Base-by-base conservation (phyloP, 2,329 filamentous ascomycete species). In the Alternaria infectoria region DNA sequence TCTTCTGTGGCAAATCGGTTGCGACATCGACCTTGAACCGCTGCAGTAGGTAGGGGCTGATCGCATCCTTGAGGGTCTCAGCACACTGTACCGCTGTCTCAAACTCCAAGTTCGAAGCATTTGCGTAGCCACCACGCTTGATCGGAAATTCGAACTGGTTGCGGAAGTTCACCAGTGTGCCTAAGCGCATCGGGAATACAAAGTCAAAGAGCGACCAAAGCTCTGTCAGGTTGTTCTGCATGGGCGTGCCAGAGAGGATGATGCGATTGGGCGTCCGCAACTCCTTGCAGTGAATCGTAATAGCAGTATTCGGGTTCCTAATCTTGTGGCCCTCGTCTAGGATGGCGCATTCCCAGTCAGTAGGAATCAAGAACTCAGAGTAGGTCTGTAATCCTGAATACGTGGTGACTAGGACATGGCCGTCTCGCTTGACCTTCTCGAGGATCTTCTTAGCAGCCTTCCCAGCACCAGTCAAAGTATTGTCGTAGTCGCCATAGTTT, bases 261-360 rank as follows among this genome's bases (percentile, higher is more conserved):
- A 98, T 86, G 21, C 96, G 89, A 72, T 98, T 96, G 0, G 92
- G 88, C 0, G 96, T 99, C 32, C 91, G 90, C 11, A 99, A 83
- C 78, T 97, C 93, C 77, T 99, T 99, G 85, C 93, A 97, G 69
- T 93, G 92, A 56, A 98, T 92, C 0, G 96, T 97, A 67, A 99
- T 96, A 7, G 92, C 91, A 0, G 96, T 93, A 73, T 98, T 96
- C 0, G 96, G 96, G 71, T 99, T 99, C 43, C 96, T 90, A 71
- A 99, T 99, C 80, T 97, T 97, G 81, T 99, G 96, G 4, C 96
- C 96, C 83, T 99, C 96, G 64, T 99, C 96, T 6, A 99, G 86
- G 11, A 98, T 92, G 11, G 93, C 94, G 77, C 96, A 97, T 19
- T 91, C 93, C 96, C 96, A 99, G 65, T 96, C 87, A 1, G 93